Evolutionary conservation across 176 grass and related monocot genomes (phyloP), one percentile per base, ranked within the genome.

Genomic region (Tillandsia leiboldiana): DNA sequence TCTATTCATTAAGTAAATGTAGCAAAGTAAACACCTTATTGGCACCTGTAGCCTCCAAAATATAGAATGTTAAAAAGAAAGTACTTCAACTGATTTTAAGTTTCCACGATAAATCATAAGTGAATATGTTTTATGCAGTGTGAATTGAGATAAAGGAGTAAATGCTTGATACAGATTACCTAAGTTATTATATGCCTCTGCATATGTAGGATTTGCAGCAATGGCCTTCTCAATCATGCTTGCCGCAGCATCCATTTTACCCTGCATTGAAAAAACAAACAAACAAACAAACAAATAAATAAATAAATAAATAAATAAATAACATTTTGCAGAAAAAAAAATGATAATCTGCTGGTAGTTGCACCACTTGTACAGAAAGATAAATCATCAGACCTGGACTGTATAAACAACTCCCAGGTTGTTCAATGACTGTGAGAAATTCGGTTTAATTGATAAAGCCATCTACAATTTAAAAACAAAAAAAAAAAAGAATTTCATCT

Each of bases 371-470:
- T 58, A 75, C 28, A 17, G 74, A 53, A 73, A 51, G 53, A 13
- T 71, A 71, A 2, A 71, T 4, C 51, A 78, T 72, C 61, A 79
- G 22, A 93, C 95, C 90, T 99, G 95, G 77, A 99, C 95, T 33
- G 95, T 99, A 79, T 93, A 93, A 66, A 99, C 95, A 82, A 99
- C 95, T 73, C 95, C 95, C 67, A 99, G 90, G 69, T 99, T 94
- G 83, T 99, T 99, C 65, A 99, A 58, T 56, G 95, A 99, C 79
- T 99, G 95, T 12, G 95, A 90, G 70, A 99, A 99, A 69, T 80
- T 88, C 65, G 87, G 95, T 63, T 90, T 99, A 76, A 99, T 94
- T 74, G 90, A 94, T 72, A 99, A 79, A 64, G 95, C 95, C 95
- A 86, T 82, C 95, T 99, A 80, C 66, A 82, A 78, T 51, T 75